Evolutionary conservation across 345 rosid species (phyloP).

Genomic region (Rhizophora apiculata): DNA sequence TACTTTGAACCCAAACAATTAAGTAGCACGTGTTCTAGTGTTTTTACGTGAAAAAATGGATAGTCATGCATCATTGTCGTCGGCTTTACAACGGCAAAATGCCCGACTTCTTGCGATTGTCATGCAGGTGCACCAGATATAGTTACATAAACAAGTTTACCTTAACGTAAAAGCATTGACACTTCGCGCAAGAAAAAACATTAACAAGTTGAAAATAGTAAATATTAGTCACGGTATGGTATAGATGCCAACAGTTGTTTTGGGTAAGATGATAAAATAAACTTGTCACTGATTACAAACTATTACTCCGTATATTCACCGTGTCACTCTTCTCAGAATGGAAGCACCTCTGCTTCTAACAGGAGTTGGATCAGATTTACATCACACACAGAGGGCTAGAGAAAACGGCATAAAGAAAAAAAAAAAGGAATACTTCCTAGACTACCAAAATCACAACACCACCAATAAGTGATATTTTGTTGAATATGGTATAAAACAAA

Average conservation of each 20-base stretch:
- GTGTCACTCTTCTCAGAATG: constrained; percentile 29
- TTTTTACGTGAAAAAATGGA: too few species aligned
- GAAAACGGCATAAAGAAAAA: constrained; percentile 5
- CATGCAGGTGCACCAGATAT: too few species aligned
- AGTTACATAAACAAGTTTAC: too few species aligned
- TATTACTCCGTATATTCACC: constrained; percentile 28
- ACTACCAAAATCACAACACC: constrained; percentile 51
- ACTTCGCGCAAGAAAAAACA: too few species aligned
- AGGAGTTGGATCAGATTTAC: constrained; percentile 30
- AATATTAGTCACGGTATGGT: too few species aligned
- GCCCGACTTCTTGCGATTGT: too few species aligned
- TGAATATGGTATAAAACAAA: constrained; percentile 38
- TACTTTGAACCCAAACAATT: too few species aligned
- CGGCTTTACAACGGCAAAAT: too few species aligned
- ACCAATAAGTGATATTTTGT: constrained; percentile 34
- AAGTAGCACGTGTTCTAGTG: too few species aligned
- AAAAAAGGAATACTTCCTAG: constrained; percentile 41
- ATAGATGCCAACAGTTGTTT: background rate
- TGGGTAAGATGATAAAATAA: constrained; percentile 1
- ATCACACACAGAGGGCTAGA: constrained; percentile 36
- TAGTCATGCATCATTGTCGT: too few species aligned
- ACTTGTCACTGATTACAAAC: constrained; percentile 21
- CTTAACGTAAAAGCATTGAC: too few species aligned
- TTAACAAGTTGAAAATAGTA: too few species aligned
- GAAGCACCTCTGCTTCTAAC: constrained; percentile 27